Conservation (phyloP, 257 asterid genomes). For the Nicotiana undulata region DNA sequence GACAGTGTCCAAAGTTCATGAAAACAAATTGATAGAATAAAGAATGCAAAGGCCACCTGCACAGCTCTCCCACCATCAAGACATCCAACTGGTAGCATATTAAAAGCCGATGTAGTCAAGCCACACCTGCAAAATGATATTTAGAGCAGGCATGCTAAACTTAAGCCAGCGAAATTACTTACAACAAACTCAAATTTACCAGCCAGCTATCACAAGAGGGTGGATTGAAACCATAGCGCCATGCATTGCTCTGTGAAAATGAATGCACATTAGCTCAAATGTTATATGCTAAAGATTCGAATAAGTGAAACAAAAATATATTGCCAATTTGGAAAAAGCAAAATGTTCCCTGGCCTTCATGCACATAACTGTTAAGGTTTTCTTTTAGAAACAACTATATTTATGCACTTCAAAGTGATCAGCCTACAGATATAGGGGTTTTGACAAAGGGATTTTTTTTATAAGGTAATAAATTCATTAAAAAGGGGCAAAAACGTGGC, state of each 20-base stretch:
- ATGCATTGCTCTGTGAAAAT: slow-evolving; percentile 60
- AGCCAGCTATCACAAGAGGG: slow-evolving; percentile 94
- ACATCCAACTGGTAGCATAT: slow-evolving; percentile 91
- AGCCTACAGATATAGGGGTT: neutral
- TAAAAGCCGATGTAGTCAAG: slow-evolving; percentile 87
- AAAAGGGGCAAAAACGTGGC: too few species aligned
- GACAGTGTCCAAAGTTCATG: neutral
- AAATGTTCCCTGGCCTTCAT: neutral
- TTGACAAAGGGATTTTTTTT: neutral
- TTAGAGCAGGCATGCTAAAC: slow-evolving; percentile 9
- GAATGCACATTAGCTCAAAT: slow-evolving; percentile 10
- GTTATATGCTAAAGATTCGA: neutral
- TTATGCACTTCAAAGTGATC: neutral
- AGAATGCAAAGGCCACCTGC: slow-evolving; percentile 51
- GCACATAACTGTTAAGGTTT: neutral
- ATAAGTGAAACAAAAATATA: neutral
- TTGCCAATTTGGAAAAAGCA: neutral
- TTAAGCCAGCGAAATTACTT: neutral
- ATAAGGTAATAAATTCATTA: too few species aligned
- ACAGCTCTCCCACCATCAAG: slow-evolving; percentile 96
- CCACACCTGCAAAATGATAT: slow-evolving; percentile 63
- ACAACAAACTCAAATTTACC: slow-evolving; percentile 34
- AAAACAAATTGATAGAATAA: neutral
- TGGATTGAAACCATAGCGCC: slow-evolving; percentile 76
- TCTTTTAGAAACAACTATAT: neutral